Evolutionary conservation across 1,139 yeast genomes (phyloP), one percentile per base, ranked within the genome.

Genomic region (Hyphopichia fennica): DNA sequence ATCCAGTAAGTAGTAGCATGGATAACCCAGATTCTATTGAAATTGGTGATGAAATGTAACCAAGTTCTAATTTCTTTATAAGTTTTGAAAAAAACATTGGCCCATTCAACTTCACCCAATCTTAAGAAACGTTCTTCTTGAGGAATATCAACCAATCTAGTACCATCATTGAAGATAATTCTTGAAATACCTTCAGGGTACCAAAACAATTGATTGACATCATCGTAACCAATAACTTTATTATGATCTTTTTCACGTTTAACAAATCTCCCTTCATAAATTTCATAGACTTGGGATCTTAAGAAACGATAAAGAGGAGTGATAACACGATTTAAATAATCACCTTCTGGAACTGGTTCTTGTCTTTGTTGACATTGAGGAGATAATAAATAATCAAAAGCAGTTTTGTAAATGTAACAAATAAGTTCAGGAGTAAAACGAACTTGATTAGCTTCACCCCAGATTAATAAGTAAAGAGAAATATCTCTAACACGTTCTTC

Each of bases 381-480:
- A 46, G 96, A 88, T 51, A 80, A 67, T 63, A 87, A 77, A 71
- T 90, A 87, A 65, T 93, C 99, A 56, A 76, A 80, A 40, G 97
- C 96, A 60, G 96, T 86, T 73, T 93, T 91, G 77, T 82, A 93
- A 57, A 95, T 83, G 75, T 86, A 93, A 74, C 97, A 90, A 51
- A 91, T 71, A 65, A 88, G 79, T 71, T 93, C 99, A 13, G 99
- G 90, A 43, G 93, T 84, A 68, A 91, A 95, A 63, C 99, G 82
- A 47, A 93, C 91, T 72, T 93, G 98, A 69, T 91, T 91, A 35
- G 98, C 96, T 71, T 93, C 99, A 65, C 99, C 99, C 99, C 99
- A 93, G 56, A 90, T 77, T 60, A 91, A 77, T 56, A 93, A 74
- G 71, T 89, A 93, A 48, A 93, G 79, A 7, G 98, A 93, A 49